Evolutionary conservation across 768 basidiomycete genomes (phyloP).

Genomic region (Phylloporus arenicola): DNA sequence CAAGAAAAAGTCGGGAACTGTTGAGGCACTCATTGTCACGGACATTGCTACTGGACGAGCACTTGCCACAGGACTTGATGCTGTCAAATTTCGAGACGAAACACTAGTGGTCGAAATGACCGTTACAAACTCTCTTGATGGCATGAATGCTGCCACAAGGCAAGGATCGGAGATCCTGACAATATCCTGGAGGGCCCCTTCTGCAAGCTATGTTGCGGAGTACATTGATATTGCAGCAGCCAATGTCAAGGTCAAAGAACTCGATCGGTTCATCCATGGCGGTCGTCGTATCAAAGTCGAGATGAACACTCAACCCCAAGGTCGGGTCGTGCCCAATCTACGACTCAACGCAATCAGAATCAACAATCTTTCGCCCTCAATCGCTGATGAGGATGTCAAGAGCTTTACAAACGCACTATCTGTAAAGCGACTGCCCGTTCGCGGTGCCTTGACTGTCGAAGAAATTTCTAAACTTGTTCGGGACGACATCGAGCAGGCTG

Average conservation of each 20-base stretch:
- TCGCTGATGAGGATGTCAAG: constrained; percentile 22
- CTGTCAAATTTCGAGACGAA: constrained; percentile 42
- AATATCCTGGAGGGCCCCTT: constrained; percentile 49
- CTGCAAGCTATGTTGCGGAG: constrained; percentile 39
- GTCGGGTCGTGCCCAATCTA: constrained; percentile 23
- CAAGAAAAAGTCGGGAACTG: constrained; percentile 24
- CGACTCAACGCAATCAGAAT: too few relatives aligned
- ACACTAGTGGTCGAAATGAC: constrained; percentile 39
- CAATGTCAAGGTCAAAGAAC: constrained; percentile 27
- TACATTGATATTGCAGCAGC: constrained; percentile 30
- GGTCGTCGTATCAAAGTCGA: constrained; percentile 44
- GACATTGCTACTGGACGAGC: constrained; percentile 37
- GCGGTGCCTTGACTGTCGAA: constrained; percentile 18
- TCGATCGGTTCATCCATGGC: constrained; percentile 33
- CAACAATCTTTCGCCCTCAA: constrained; percentile 25
- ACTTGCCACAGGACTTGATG: constrained; percentile 43
- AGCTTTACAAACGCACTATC: constrained; percentile 27
- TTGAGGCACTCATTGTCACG: constrained; percentile 41
- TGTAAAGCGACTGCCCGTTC: constrained; percentile 23
- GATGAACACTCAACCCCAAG: constrained; percentile 38
- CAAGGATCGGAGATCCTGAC: constrained; percentile 38
- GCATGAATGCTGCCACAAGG: constrained; percentile 36
- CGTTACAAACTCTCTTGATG: constrained; percentile 34
- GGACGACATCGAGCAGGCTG: constrained; percentile 17
- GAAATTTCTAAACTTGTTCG: constrained; percentile 19